Conservation (phyloP, 805 yeast genomes). For the Wickerhamomyces mucosus region DNA sequence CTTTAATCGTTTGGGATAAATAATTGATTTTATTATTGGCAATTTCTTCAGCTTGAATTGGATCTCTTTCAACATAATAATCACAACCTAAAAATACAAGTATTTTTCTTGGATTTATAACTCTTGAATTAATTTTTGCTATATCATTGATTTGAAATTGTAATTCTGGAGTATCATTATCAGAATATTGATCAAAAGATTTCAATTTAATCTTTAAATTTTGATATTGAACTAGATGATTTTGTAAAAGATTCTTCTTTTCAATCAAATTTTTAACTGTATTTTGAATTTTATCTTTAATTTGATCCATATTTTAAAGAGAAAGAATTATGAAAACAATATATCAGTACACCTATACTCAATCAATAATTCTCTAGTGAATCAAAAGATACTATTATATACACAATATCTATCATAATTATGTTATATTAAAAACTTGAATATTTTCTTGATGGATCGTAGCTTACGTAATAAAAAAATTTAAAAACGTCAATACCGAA, state of each 20-base stretch:
- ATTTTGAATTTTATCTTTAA: constrained; percentile 3
- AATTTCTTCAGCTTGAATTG: constrained; percentile 22
- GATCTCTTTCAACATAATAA: constrained; percentile 28
- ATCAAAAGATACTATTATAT: too few species aligned
- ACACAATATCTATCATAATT: too few species aligned
- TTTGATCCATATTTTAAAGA: too few species aligned
- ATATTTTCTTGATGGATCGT: too few species aligned
- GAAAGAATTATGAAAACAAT: too few species aligned
- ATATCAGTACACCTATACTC: too few species aligned
- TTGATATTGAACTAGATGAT: constrained; percentile 14
- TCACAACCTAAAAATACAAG: constrained; percentile 31
- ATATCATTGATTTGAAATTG: constrained; percentile 13
- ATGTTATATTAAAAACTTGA: too few species aligned
- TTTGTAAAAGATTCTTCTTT: constrained; percentile 5
- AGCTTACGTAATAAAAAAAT: too few species aligned
- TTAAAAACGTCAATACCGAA: too few species aligned
- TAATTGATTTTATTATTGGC: constrained; percentile 20
- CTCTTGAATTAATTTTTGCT: constrained; percentile 12
- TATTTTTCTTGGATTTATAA: constrained; percentile 15
- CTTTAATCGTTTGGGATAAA: constrained; percentile 29
- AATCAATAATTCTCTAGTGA: too few species aligned
- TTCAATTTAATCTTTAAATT: constrained; percentile 13
- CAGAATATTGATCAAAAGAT: constrained; percentile 9
- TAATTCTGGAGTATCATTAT: constrained; percentile 7
- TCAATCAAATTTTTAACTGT: constrained; percentile 5